Evolutionary conservation across 371 early-diverging fungal genomes (phyloP).

Genomic region (Mucor circinelloides): DNA sequence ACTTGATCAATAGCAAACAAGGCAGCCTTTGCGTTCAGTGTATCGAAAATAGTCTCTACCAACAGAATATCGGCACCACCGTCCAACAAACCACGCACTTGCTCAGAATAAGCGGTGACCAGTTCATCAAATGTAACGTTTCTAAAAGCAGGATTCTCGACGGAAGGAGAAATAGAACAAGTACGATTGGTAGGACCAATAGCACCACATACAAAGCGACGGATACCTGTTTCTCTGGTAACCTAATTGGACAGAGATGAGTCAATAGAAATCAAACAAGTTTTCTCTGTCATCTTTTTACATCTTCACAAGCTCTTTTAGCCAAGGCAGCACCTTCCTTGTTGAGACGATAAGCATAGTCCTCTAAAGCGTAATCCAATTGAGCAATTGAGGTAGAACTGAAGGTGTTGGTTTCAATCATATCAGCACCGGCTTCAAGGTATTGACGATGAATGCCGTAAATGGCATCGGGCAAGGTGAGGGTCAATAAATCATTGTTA

Average conservation of each 20-base stretch:
- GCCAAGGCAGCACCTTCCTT: constrained; percentile 89
- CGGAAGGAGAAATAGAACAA: constrained; percentile 93
- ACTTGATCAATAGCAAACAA: constrained; percentile 87
- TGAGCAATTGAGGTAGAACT: constrained; percentile 89
- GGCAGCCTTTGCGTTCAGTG: constrained; percentile 93
- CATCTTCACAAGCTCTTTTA: constrained; percentile 79
- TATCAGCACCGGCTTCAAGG: constrained; percentile 89
- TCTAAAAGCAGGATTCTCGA: constrained; percentile 92
- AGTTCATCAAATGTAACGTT: constrained; percentile 94
- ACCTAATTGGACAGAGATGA: constrained; percentile 25
- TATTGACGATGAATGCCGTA: constrained; percentile 86
- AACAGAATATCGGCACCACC: constrained; percentile 90
- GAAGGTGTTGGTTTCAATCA: constrained; percentile 95
- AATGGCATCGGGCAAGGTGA: constrained; percentile 89
- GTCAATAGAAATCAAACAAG: not conserved
- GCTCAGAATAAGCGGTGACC: constrained; percentile 86
- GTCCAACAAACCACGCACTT: constrained; percentile 87
- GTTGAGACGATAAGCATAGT: constrained; percentile 88
- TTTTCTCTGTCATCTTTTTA: constrained; percentile 17
- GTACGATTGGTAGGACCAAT: constrained; percentile 96
- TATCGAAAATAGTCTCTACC: constrained; percentile 96
- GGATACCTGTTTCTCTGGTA: constrained; percentile 63
- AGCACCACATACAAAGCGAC: constrained; percentile 86
- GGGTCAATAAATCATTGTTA: constrained; percentile 91
- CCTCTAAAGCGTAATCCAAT: constrained; percentile 85